Conservation (phyloP, 768 basidiomycete species). For the Boletellus ananas region DNA sequence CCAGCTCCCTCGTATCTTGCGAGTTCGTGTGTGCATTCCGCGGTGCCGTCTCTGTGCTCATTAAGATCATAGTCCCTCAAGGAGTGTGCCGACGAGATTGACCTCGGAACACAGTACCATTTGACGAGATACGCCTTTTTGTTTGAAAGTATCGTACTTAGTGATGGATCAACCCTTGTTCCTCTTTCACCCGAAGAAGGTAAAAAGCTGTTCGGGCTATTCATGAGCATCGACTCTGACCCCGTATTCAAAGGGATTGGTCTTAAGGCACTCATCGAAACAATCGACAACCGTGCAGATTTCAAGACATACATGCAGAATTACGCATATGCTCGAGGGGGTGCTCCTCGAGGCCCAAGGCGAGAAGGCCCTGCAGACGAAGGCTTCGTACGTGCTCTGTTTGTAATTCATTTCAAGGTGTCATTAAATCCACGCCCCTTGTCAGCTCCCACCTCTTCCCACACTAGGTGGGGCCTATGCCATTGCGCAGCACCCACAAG, state of each 20-base stretch:
- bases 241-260: slow-evolving; percentile 48
- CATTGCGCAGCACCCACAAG: slow-evolving; percentile 24
- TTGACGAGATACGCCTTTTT: slow-evolving; percentile 91
- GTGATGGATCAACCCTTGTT: slow-evolving; percentile 80
- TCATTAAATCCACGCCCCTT: slow-evolving; percentile 5
- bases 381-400: slow-evolving; percentile 73
- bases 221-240: slow-evolving; percentile 1
- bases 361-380: slow-evolving; percentile 89
- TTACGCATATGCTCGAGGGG: slow-evolving; percentile 86
- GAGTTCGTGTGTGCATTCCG: slow-evolving; percentile 52
- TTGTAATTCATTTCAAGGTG: slow-evolving; percentile 1
- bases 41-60: slow-evolving; percentile 6
- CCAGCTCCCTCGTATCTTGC: slow-evolving; percentile 87
- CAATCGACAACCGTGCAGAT: slow-evolving; percentile 91
- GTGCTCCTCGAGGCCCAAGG: slow-evolving; percentile 64
- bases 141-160: slow-evolving; percentile 85
- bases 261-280: slow-evolving; percentile 81
- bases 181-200: slow-evolving; percentile 72
- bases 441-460: slow-evolving; percentile 61
- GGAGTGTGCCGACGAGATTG: slow-evolving; percentile 93
- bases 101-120: slow-evolving; percentile 97
- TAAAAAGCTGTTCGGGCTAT: slow-evolving; percentile 24
- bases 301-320: slow-evolving; percentile 98
- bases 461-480: slow-evolving; percentile 34
- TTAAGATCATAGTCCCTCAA: slow-evolving; percentile 65